A percentile compares a stretch with the other conserved stretches of the same genome.
Conservation (phyloP, 345 rosid genomes). For the Capsella bursapastoris region DNA sequence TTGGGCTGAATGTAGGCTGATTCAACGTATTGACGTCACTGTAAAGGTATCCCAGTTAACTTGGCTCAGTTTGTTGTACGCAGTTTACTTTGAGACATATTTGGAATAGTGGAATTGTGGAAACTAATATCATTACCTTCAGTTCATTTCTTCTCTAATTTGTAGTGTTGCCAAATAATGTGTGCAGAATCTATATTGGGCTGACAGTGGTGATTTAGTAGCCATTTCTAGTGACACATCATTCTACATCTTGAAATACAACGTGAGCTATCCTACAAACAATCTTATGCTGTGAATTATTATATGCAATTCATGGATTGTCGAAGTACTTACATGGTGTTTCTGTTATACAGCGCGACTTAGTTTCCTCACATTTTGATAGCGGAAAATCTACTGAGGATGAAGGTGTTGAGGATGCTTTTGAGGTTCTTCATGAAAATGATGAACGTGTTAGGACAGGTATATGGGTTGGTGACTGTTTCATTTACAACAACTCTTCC, state of each 20-base stretch:
- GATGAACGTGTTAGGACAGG: slow-evolving; percentile 99
- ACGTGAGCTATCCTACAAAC: slow-evolving; percentile 55
- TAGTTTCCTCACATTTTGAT: slow-evolving; percentile 84
- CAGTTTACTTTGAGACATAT: slow-evolving; percentile 30
- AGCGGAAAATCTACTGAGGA: slow-evolving; percentile 92
- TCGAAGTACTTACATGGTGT: slow-evolving; percentile 25
- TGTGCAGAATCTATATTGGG: slow-evolving; percentile 95
- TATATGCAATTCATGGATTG: slow-evolving; percentile 5
- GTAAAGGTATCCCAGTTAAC: slow-evolving; percentile 70
- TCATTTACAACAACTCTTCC: slow-evolving; percentile 94
- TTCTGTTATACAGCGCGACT: slow-evolving; percentile 71
- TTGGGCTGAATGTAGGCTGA: slow-evolving; percentile 99
- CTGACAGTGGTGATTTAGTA: slow-evolving; percentile 98
- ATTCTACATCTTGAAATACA: slow-evolving; percentile 94
- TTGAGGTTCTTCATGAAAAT: slow-evolving; percentile 97
- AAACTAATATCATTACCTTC: slow-evolving; percentile 22
- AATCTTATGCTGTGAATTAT: slow-evolving; percentile 6
- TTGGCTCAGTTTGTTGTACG: slow-evolving; percentile 16
- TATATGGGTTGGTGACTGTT: slow-evolving; percentile 99
- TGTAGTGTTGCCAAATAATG: slow-evolving; percentile 27
- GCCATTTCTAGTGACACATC: slow-evolving; percentile 96
- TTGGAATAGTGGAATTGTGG: background rate
- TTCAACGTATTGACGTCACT: slow-evolving; percentile 93
- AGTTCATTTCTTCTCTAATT: slow-evolving; percentile 30
- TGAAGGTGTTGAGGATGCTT: slow-evolving; percentile 99